These are phyloP conservation scores for Canariomyces notabilis DNA, from an alignment of 2,329 filamentous ascomycete species.

Conservation along the genomic window DNA sequence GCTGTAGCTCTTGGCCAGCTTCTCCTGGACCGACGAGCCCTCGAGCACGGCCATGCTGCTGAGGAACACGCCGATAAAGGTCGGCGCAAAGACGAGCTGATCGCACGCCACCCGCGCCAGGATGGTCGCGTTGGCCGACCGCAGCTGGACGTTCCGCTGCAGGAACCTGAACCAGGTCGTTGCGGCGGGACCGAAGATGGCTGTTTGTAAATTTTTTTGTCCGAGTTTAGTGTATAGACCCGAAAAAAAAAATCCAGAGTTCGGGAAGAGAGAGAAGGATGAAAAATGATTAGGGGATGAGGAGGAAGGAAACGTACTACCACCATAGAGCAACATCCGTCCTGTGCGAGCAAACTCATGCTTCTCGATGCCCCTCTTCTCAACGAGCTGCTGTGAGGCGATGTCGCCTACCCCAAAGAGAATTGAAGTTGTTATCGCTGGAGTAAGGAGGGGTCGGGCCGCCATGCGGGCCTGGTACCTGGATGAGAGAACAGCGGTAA, in stretches of 20 bases:
- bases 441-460: conserved; percentile 78
- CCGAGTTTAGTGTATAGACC: not conserved
- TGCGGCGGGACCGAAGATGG: conserved; percentile 80
- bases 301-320: conserved; percentile 48
- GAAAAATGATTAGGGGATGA: conserved; percentile 4
- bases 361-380: conserved; percentile 69
- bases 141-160: conserved; percentile 60
- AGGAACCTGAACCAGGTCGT: conserved; percentile 84
- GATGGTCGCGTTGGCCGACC: conserved; percentile 62
- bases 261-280: conserved; percentile 2
- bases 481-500: no score
- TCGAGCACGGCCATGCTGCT: conserved; percentile 80
- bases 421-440: conserved; percentile 83
- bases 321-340: conserved; percentile 77
- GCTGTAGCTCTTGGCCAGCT: conserved; percentile 65
- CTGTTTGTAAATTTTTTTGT: conserved; percentile 35
- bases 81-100: conserved; percentile 78
- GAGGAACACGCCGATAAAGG: conserved; percentile 76
- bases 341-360: conserved; percentile 70
- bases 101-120: conserved; percentile 73
- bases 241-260: conserved; percentile 5
- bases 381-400: conserved; percentile 85
- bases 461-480: conserved; percentile 83
- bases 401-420: conserved; percentile 90
- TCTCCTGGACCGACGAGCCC: conserved; percentile 56